These are phyloP conservation scores for Fraxinus cuspidata DNA, from an alignment of 257 asterid genomes.

Conservation along the genomic window DNA sequence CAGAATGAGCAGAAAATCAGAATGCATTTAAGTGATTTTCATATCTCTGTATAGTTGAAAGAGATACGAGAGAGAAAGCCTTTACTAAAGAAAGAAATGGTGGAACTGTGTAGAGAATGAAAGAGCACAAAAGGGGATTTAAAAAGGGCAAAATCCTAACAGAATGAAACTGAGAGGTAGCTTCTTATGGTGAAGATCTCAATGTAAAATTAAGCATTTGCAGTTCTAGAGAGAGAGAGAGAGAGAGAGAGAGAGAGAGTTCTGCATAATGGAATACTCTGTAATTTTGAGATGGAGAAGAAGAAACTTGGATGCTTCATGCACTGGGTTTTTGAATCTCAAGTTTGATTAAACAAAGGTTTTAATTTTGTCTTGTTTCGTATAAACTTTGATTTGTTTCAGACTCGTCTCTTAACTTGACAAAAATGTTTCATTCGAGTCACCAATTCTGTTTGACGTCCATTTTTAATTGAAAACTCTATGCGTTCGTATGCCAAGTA, in stretches of 20 bases:
- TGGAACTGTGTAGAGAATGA: conserved; percentile 2
- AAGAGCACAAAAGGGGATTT: conserved; percentile 9
- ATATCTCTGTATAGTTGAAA: conserved; percentile 15
- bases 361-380: conserved; percentile 33
- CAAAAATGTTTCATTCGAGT: too few relatives aligned
- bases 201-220: conserved; percentile 35
- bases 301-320: conserved; percentile 73
- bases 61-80: conserved; percentile 20
- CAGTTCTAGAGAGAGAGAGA: neutral
- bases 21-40: conserved; percentile 33
- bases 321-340: conserved; percentile 64
- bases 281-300: conserved; percentile 26
- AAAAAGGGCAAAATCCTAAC: conserved; percentile 16
- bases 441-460: too few relatives aligned
- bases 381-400: neutral
- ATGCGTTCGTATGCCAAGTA: too few relatives aligned
- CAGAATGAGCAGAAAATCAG: conserved; percentile 17
- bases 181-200: conserved; percentile 81
- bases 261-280: neutral
- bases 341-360: conserved; percentile 52
- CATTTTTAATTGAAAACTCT: too few relatives aligned
- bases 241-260: neutral
- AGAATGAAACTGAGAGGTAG: conserved; percentile 58
- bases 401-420: neutral
- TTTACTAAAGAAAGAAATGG: conserved; percentile 25